These are phyloP conservation scores for Phyllosticta capitalensis DNA, from an alignment of 2,329 filamentous ascomycete genomes.

Conservation along the genomic window DNA sequence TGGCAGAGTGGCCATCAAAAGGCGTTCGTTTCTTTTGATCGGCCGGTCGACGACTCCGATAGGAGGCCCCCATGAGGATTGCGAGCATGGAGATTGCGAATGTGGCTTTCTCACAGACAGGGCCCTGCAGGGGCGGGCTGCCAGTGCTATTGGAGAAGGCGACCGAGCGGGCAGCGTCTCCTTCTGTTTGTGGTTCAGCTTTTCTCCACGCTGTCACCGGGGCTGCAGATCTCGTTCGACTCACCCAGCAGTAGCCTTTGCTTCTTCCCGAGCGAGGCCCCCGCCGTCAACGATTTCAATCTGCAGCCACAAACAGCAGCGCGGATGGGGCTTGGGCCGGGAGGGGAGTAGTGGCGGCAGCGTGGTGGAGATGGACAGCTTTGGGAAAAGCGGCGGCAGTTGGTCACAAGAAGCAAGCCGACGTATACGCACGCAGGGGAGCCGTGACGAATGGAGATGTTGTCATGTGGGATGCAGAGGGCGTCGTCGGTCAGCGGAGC, in stretches of 20 bases:
- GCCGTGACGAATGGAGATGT: not conserved
- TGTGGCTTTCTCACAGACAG: conserved; percentile 25
- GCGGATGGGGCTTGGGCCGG: conserved; percentile 7
- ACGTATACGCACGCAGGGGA: not conserved
- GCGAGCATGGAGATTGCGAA: conserved; percentile 16
- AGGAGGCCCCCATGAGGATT: not conserved
- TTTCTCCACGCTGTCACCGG: conserved; percentile 3
- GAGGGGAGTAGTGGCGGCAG: too few relatives aligned
- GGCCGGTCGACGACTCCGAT: conserved; percentile 5
- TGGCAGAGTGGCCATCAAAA: not conserved
- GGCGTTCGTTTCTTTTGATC: conserved; percentile 13
- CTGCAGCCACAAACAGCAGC: conserved; percentile 4
- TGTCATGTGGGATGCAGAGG: not conserved
- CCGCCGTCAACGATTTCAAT: conserved; percentile 1
- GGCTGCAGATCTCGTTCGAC: conserved; percentile 8
- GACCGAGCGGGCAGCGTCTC: not conserved
- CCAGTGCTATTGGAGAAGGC: conserved; percentile 22
- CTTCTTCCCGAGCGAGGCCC: conserved; percentile 1
- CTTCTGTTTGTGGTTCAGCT: conserved; percentile 9
- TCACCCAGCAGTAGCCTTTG: not conserved
- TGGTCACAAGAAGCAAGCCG: not conserved
- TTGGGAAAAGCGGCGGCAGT: not conserved
- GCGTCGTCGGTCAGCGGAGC: not conserved
- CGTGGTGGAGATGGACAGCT: not conserved
- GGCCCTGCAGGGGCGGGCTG: conserved; percentile 21